Conservation (phyloP, 345 rosid genomes). For the Eucalyptus rudis region DNA sequence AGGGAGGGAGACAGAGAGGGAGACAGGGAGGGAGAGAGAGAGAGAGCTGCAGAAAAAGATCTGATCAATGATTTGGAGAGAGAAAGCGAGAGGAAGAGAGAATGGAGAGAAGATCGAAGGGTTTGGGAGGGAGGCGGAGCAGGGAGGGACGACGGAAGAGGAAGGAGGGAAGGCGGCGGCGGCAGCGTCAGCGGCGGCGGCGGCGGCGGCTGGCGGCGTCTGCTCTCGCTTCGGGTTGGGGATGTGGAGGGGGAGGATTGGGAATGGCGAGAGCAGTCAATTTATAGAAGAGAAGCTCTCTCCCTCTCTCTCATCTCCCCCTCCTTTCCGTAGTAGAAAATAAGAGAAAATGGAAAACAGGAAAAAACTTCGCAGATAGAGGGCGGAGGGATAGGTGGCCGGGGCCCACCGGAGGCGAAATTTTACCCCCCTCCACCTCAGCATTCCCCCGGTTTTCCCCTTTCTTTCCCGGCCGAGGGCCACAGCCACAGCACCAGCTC, state of each 20-base stretch:
- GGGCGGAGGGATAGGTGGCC: not conserved
- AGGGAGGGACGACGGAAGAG: not conserved
- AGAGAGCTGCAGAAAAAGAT: not conserved
- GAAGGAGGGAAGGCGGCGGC: not conserved
- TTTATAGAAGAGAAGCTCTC: not conserved
- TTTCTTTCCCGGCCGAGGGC: not conserved
- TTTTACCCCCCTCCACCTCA: not conserved
- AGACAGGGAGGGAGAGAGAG: not conserved
- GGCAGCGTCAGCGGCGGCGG: too few species aligned
- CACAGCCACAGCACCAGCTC: slow-evolving; percentile 11
- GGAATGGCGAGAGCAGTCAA: not conserved
- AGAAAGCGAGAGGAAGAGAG: not conserved
- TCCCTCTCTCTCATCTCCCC: too few species aligned
- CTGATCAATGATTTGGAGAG: not conserved
- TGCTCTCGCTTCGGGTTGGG: too few species aligned
- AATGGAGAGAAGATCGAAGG: not conserved
- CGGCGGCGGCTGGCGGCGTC: too few species aligned
- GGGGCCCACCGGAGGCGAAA: not conserved
- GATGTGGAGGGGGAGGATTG: not conserved
- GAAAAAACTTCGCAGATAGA: not conserved
- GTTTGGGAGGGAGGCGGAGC: not conserved
- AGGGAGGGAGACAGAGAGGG: not conserved
- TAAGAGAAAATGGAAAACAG: accelerated
- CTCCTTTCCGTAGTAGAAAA: too few species aligned
- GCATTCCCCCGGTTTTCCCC: not conserved